phyloP scores from a whole-genome alignment of 306 rosid genomes.

The Gastrolobium bilobum region DNA sequence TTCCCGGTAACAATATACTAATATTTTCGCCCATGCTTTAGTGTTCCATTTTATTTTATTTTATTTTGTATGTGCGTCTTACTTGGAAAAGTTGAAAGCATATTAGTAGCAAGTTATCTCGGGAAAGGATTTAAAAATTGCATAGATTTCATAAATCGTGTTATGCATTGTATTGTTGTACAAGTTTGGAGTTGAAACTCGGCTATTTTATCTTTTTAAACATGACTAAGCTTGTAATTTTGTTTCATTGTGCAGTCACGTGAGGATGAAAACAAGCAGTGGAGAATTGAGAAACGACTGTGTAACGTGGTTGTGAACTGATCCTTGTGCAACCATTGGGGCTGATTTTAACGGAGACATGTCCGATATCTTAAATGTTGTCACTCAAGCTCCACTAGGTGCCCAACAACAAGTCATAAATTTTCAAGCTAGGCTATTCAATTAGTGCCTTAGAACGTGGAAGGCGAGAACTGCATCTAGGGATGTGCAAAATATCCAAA shows the following conservation, averaged over 20 bases:
- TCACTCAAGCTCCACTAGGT: constrained; percentile 36
- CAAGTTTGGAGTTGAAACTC: constrained; percentile 20
- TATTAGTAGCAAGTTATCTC: too few species aligned
- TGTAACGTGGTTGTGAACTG: constrained; percentile 64
- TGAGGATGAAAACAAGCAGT: constrained; percentile 62
- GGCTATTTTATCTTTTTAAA: not conserved
- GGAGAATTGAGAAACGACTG: constrained; percentile 54
- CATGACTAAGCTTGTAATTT: not conserved
- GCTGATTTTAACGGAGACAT: constrained; percentile 37
- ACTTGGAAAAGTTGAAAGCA: too few species aligned
- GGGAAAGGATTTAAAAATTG: too few species aligned
- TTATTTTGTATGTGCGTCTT: too few species aligned
- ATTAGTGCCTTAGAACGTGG: constrained; percentile 21
- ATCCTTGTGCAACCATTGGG: constrained; percentile 2
- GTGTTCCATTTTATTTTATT: too few species aligned
- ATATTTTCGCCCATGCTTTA: too few species aligned
- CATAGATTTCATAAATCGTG: too few species aligned
- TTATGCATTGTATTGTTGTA: not conserved
- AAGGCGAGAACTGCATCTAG: not conserved
- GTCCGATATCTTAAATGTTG: constrained; percentile 35
- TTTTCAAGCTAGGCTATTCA: constrained; percentile 7
- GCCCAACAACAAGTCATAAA: not conserved
- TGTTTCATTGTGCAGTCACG: constrained; percentile 51
- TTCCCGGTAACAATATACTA: too few species aligned
- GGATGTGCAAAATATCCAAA: too few species aligned